phyloP scores from a whole-genome alignment of 352 stramenopile species.

The Lagenidium sp. region DNA sequence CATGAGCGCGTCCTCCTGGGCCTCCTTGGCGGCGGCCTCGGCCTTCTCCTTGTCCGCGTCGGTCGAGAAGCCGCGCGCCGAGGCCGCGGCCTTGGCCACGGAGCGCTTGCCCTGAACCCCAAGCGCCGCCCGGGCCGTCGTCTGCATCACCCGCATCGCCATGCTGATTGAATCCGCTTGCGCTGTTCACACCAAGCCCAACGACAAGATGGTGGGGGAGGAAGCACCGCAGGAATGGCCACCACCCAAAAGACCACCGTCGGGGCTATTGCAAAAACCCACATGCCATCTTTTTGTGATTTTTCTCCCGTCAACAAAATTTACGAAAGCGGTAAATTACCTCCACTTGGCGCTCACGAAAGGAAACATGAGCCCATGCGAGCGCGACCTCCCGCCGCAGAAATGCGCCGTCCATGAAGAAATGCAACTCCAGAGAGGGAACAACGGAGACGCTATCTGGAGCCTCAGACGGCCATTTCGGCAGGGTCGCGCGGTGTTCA shows the following conservation, averaged over 20 bases:
- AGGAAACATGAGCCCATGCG: too few relatives aligned
- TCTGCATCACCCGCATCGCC: conserved; percentile 14
- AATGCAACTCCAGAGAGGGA: too few relatives aligned
- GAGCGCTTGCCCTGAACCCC: conserved; percentile 10
- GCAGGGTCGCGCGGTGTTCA: too few relatives aligned
- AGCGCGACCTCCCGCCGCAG: too few relatives aligned
- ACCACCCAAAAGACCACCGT: background rate
- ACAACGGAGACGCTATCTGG: too few relatives aligned
- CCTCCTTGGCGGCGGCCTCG: conserved; percentile 31
- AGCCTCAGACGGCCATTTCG: too few relatives aligned
- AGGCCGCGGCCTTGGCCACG: conserved; percentile 3
- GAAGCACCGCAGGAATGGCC: conserved; percentile 10
- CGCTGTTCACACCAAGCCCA: too few relatives aligned
- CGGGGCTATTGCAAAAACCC: conserved; percentile 15
- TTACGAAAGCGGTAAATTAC: too few relatives aligned
- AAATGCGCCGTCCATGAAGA: too few relatives aligned
- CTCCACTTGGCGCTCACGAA: too few relatives aligned
- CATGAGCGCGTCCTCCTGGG: conserved; percentile 43
- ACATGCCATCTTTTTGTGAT: background rate
- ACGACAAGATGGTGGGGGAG: conserved; percentile 2
- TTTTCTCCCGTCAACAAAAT: too few relatives aligned
- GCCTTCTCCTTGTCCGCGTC: conserved; percentile 23
- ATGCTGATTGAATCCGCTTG: conserved; percentile 5
- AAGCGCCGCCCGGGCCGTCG: conserved; percentile 11
- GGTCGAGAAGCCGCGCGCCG: conserved; percentile 31